Base-by-base conservation (phyloP, 441 rosid genomes). In the Corymbia citriodora region DNA sequence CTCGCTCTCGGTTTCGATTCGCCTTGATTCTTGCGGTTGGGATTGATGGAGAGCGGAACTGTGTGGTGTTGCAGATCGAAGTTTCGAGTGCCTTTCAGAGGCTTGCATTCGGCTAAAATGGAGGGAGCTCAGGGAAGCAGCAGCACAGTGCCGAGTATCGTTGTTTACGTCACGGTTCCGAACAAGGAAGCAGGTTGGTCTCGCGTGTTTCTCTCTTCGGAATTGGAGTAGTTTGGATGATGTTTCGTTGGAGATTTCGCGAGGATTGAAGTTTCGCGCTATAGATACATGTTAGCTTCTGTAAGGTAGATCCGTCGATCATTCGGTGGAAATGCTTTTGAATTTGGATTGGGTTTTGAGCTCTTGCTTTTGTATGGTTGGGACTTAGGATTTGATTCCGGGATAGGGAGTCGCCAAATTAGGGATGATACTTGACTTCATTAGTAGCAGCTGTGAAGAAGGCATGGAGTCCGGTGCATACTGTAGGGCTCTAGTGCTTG, bases 101-200 rank as follows among this genome's bases (percentile, higher is more conserved):
- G 90, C 9, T 33, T 89, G 61, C 92, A 33, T 72, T 63, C 93
- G 49, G 94, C 92, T 88, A 95, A 90, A 93, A 96, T 97, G 99
- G 99, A 95, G 90, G 96, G 93, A 27, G 91, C 88, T 86, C 74
- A 94, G 90, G 96, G 93, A 29, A 91, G 88, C 87, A 72, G 95
- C 93, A 91, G 91, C 74, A 92, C 92, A 86, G 99, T 96, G 86
- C 97, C 97, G 21, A 96, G 96, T 90, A 95, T 96, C 88, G 98
- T 96, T 27, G 98, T 97, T 55, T 97, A 96, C 87, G 97, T 96
- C 87, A 96, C 97, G 90, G 99, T 96, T 49, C 97, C 99, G 13
- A 96, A 94, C 92, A 95, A 95, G 93, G 99, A 97, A 92, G 95
- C 97, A 92, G 99, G 99, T 97, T 85, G 63, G 6, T 72, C 55